phyloP scores from a whole-genome alignment of 768 basidiomycete species.

The Leccinum uliginosum region DNA sequence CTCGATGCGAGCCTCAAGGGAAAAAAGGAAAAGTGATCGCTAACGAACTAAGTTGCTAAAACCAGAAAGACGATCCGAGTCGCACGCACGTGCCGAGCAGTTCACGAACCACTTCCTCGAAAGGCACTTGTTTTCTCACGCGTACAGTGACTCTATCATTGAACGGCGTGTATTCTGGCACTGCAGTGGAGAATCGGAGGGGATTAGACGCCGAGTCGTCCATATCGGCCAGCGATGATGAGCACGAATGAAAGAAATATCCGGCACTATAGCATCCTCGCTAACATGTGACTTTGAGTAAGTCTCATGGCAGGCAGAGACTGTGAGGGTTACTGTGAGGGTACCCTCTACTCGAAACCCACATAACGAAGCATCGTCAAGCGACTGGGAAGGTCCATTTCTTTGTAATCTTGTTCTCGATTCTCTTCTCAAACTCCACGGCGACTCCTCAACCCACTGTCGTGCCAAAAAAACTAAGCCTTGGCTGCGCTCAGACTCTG shows the following conservation, averaged over 20 bases:
- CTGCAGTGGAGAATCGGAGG: too few relatives aligned
- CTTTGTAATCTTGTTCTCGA: neutral
- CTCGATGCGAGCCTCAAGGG: too few relatives aligned
- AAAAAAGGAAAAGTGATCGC: too few relatives aligned
- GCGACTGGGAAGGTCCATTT: neutral
- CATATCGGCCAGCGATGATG: neutral
- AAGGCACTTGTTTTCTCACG: too few relatives aligned
- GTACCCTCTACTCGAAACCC: neutral
- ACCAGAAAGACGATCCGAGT: too few relatives aligned
- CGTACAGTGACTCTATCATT: too few relatives aligned
- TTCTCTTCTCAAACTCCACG: neutral
- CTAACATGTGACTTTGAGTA: neutral
- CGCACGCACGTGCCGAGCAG: too few relatives aligned
- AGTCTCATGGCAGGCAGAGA: neutral
- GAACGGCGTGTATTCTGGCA: too few relatives aligned
- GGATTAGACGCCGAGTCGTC: neutral
- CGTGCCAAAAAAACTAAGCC: neutral
- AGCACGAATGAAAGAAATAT: neutral
- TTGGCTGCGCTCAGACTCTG: neutral
- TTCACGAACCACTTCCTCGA: too few relatives aligned
- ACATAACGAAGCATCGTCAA: neutral
- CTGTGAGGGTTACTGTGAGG: neutral
- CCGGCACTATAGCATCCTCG: neutral
- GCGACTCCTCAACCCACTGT: neutral
- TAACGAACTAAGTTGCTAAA: too few relatives aligned